Conservation (phyloP, 2,329 filamentous ascomycete species). For the Hirsutella rhossiliensis region DNA sequence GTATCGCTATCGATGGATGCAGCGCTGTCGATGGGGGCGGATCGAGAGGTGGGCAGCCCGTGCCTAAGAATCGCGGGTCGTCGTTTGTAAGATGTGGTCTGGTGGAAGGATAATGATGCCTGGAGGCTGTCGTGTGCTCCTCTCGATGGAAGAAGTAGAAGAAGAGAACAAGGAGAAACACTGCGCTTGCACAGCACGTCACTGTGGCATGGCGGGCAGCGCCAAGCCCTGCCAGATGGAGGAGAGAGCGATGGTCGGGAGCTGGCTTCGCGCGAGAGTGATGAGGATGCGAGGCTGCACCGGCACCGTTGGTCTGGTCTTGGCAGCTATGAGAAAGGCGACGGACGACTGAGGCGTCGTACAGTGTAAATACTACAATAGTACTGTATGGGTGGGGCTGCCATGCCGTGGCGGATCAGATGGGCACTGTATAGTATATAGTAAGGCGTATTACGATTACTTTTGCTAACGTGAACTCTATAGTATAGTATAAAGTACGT, state of each 20-base stretch:
- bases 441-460: no score
- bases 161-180: background rate
- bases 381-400: no score
- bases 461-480: no score
- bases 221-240: background rate
- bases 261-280: background rate
- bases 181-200: background rate
- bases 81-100: background rate
- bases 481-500: no score
- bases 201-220: background rate
- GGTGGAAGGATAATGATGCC: background rate
- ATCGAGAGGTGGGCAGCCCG: no score
- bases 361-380: no score
- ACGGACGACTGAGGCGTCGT: no score
- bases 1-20: background rate
- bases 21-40: background rate
- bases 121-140: background rate
- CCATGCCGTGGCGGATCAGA: no score
- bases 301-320: no score
- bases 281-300: background rate
- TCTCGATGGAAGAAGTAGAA: background rate
- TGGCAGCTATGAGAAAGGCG: no score
- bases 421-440: no score
- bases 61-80: background rate
- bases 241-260: background rate